Evolutionary conservation across 208 protist genomes (phyloP), one percentile per base, ranked within the genome.

Genomic region (Crithidia mellificae): DNA sequence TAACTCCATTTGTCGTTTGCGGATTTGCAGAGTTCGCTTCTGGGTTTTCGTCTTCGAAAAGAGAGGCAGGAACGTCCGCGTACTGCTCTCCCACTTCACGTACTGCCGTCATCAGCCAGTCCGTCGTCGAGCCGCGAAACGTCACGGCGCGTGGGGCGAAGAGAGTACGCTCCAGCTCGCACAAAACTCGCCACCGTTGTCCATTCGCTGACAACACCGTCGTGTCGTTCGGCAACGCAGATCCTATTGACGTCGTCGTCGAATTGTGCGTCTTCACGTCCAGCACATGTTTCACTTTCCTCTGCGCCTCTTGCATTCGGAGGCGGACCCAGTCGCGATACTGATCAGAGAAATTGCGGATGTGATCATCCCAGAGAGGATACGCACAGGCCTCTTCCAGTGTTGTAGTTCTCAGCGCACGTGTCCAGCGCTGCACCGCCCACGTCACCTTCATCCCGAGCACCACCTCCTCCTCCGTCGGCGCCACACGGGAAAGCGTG

Each of bases 21-120:
- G 36, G 36, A 41, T 49, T 20, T 49, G 43, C 43, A 22, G 8
- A 11, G 5, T 6, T 20, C 6, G 39, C 56, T 12, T 32, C 56
- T 22, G 24, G n/a, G n/a, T 38, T 11, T 11, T 5, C 34, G 5
- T 11, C 27, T 19, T 6, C 17, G 41, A 61, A 11, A n/a, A 66
- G 34, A 19, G 63, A 46, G 0, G 19, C 3, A 19, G 49, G 43
- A 12, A 46, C 47, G 22, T 70, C 43, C 32, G 46, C 55, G 17
- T 43, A 50, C 12, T 68, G 39, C 11, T 49, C 61, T 0, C 62
- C 75, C 3, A 77, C 80, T 15, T 84, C 80, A 9, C 59, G 67
- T 25, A 84, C 65, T 9, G 77, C 80, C 17, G 53, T 38, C 24
- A 36, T 27, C 29, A 90, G 39, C 84, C 84, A 90, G 41, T 69